Percentiles rank a stretch among this genome's conserved stretches.
phyloP scores from a whole-genome alignment of 176 grass and related monocot species.

The Hordeum marinum region DNA sequence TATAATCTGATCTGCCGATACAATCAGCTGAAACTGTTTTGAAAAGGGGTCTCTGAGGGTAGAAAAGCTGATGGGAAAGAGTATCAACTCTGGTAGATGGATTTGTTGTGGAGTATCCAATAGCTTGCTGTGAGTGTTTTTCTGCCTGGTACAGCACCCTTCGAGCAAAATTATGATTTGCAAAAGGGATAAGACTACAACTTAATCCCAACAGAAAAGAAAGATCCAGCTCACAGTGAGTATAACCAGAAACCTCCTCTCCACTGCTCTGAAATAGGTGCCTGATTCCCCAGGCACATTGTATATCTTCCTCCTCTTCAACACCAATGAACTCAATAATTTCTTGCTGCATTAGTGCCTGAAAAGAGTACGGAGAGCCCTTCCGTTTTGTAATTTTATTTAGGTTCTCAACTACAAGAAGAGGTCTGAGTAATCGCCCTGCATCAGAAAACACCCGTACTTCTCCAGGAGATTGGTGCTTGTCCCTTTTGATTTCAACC shows the following conservation, averaged over 20 bases:
- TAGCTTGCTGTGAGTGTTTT: constrained; percentile 96
- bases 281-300: constrained; percentile 79
- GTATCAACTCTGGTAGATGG: constrained; percentile 81
- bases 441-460: constrained; percentile 87
- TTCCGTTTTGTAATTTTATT: constrained; percentile 75
- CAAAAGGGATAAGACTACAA: constrained; percentile 84
- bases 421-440: constrained; percentile 81
- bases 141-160: constrained; percentile 88
- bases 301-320: constrained; percentile 90
- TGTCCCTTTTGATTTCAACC: constrained; percentile 96
- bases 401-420: constrained; percentile 89
- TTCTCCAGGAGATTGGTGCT: constrained; percentile 53
- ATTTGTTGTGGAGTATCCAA: constrained; percentile 92
- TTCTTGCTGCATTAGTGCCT: constrained; percentile 79
- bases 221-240: constrained; percentile 77
- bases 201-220: constrained; percentile 93
- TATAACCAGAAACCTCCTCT: constrained; percentile 43
- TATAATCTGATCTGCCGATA: constrained; percentile 56
- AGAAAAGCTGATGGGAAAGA: constrained; percentile 87
- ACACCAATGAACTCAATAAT: constrained; percentile 89
- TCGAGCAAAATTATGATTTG: constrained; percentile 94
- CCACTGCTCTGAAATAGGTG: constrained; percentile 42
- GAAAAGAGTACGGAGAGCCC: constrained; percentile 51
- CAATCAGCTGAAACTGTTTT: constrained; percentile 81
- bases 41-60: constrained; percentile 91